phyloP scores from a whole-genome alignment of 2,329 filamentous ascomycete species.

The Thielaviopsis euricoi region DNA sequence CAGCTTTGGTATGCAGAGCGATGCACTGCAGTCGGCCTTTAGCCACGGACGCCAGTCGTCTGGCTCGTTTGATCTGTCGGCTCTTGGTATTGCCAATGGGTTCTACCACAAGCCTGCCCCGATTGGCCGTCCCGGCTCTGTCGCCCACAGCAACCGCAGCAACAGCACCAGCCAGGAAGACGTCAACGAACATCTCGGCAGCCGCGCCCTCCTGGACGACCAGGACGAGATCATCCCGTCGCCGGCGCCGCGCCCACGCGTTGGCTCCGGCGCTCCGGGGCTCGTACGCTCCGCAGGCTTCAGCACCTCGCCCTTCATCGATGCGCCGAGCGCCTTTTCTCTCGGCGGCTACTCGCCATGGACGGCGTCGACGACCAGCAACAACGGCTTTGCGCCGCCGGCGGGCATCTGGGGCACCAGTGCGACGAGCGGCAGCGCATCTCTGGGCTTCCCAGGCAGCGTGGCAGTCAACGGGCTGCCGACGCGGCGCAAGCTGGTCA shows the following conservation, averaged over 20 bases:
- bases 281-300: conserved; percentile 2
- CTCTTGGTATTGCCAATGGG: conserved; percentile 16
- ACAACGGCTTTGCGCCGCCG: conserved; percentile 3
- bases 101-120: conserved; percentile 45
- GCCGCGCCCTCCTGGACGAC: conserved; percentile 73
- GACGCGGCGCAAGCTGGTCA: background rate
- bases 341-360: conserved; percentile 23
- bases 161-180: conserved; percentile 33
- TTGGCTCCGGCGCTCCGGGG: conserved; percentile 14
- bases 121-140: conserved; percentile 74
- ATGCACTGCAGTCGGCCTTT: conserved; percentile 17
- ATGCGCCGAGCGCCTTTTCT: conserved; percentile 22
- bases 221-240: conserved; percentile 9
- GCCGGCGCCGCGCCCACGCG: conserved; percentile 2
- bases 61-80: conserved; percentile 41
- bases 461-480: background rate
- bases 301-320: conserved; percentile 20
- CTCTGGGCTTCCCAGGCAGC: conserved; percentile 32
- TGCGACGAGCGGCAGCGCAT: conserved; percentile 25
- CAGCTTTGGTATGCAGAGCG: background rate
- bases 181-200: conserved; percentile 68
- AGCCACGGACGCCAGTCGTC: conserved; percentile 65
- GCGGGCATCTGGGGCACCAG: conserved; percentile 9
- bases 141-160: conserved; percentile 28
- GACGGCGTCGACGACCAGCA: conserved; percentile 13